Evolutionary conservation across 441 rosid species (phyloP).

Genomic region (Viola pubescens): DNA sequence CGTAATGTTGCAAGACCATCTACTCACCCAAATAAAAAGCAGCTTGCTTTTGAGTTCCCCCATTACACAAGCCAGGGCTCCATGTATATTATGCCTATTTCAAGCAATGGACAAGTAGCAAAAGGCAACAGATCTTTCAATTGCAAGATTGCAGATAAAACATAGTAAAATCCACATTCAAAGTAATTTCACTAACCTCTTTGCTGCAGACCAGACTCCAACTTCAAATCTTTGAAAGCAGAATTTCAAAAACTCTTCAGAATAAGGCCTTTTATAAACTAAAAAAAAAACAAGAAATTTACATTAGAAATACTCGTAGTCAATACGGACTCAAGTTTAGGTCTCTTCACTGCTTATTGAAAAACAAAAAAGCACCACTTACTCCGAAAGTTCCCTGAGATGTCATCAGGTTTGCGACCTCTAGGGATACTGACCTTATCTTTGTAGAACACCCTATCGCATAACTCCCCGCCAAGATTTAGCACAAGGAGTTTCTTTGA

Average conservation of each 20-base stretch:
- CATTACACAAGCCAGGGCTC: slow-evolving; percentile 20
- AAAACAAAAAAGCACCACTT: not conserved
- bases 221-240: slow-evolving; percentile 41
- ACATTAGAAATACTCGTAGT: not conserved
- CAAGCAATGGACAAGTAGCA: not conserved
- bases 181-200: slow-evolving; percentile 23
- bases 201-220: slow-evolving; percentile 45
- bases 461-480: slow-evolving; percentile 17
- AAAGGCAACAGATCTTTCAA: not conserved
- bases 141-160: not conserved
- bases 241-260: slow-evolving; percentile 27
- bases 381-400: slow-evolving; percentile 16
- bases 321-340: not conserved
- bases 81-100: slow-evolving; percentile 23
- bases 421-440: not conserved
- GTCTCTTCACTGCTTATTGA: no score
- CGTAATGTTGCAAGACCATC: not conserved
- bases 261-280: slow-evolving; percentile 45
- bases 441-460: not conserved
- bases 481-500: slow-evolving; percentile 30
- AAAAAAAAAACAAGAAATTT: not conserved
- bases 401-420: slow-evolving; percentile 21
- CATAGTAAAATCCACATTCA: not conserved
- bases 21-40: slow-evolving; percentile 32
- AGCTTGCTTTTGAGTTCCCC: slow-evolving; percentile 20